These are phyloP conservation scores for Lyophyllum shimeji DNA, from an alignment of 768 basidiomycete species.

Conservation along the genomic window DNA sequence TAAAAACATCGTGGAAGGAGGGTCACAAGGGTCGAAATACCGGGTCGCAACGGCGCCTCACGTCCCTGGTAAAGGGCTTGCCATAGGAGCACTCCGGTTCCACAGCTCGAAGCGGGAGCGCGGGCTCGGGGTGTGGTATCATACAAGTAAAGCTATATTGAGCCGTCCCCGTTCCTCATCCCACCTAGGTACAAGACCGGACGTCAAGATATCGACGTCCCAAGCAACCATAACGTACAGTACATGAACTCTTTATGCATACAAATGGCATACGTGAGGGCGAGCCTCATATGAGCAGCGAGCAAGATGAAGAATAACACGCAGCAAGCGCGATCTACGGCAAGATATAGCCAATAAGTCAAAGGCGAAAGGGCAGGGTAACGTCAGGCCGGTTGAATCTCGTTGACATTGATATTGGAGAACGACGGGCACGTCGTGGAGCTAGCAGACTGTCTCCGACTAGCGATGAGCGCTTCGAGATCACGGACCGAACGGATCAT, in stretches of 20 bases:
- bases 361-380: background rate
- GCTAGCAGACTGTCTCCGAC: constrained; percentile 3
- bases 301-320: background rate
- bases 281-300: background rate
- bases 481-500: background rate
- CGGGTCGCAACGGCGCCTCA: background rate
- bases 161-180: background rate
- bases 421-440: constrained; percentile 12
- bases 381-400: background rate
- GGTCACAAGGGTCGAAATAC: background rate
- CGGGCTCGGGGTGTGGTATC: too few relatives aligned
- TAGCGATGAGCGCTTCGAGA: background rate
- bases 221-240: constrained; percentile 5
- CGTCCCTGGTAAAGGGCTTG: background rate
- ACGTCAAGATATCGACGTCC: background rate
- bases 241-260: constrained; percentile 8
- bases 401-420: background rate
- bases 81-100: too few relatives aligned
- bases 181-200: background rate
- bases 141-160: background rate
- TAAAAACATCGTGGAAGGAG: background rate
- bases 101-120: too few relatives aligned
- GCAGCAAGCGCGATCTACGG: constrained; percentile 1
- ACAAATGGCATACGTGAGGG: constrained; percentile 1
- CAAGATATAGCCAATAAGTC: background rate